Evolutionary conservation across 257 asterid species (phyloP).

Genomic region (Thymus quinquecostatus): DNA sequence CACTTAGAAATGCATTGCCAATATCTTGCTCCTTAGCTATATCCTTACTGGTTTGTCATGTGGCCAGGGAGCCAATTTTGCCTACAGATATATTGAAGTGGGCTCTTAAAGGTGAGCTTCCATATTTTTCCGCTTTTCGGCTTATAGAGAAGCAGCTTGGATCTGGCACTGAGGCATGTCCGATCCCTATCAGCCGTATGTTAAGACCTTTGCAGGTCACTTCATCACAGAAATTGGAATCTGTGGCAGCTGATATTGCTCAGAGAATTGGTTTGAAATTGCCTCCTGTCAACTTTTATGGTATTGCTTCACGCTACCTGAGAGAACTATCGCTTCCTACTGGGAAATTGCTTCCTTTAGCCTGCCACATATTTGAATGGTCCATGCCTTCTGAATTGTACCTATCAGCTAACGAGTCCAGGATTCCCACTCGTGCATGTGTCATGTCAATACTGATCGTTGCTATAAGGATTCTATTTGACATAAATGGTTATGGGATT

Average conservation of each 20-base stretch:
- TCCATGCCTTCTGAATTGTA: constrained; percentile 68
- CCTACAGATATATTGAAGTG: constrained; percentile 78
- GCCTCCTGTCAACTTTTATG: constrained; percentile 78
- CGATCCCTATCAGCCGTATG: constrained; percentile 59
- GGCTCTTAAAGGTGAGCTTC: constrained; percentile 80
- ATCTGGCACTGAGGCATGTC: constrained; percentile 55
- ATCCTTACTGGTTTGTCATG: constrained; percentile 72
- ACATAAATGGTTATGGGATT: constrained; percentile 75
- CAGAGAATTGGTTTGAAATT: constrained; percentile 59
- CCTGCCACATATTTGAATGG: constrained; percentile 75
- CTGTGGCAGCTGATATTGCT: constrained; percentile 66
- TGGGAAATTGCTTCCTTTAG: constrained; percentile 53
- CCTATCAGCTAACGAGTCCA: constrained; percentile 53
- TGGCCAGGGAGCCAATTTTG: constrained; percentile 71
- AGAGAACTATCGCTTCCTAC: constrained; percentile 60
- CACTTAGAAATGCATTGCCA: constrained; percentile 54
- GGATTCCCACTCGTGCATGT: constrained; percentile 67
- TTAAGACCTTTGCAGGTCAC: constrained; percentile 59
- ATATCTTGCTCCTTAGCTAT: constrained; percentile 62
- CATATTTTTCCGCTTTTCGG: constrained; percentile 69
- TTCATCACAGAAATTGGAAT: constrained; percentile 72
- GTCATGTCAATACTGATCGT: constrained; percentile 81
- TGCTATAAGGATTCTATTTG: constrained; percentile 58
- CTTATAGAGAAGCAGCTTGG: constrained; percentile 71
- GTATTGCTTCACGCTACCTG: constrained; percentile 66